Evolutionary conservation across 805 yeast species (phyloP).

Genomic region (Candida montana): DNA sequence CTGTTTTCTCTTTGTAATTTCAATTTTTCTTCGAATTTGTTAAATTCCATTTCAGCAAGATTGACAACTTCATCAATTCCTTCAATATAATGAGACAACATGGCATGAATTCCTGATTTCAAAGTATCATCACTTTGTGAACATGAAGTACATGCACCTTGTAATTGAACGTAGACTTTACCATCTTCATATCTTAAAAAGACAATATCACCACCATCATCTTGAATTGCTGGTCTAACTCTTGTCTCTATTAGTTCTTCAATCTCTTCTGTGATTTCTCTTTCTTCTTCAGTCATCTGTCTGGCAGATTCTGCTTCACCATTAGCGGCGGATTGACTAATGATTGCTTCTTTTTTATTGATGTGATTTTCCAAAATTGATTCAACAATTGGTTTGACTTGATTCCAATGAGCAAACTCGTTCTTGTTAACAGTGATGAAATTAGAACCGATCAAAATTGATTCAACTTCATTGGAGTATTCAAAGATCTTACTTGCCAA

Average conservation of each 20-base stretch:
- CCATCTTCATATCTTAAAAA: conserved; percentile 84
- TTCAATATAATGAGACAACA: conserved; percentile 95
- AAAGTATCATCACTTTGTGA: conserved; percentile 87
- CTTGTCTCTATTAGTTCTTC: conserved; percentile 87
- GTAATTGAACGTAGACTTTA: conserved; percentile 78
- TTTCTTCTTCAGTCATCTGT: conserved; percentile 50
- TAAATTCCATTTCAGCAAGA: conserved; percentile 25
- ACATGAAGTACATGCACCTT: conserved; percentile 96
- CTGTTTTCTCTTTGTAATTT: conserved; percentile 18
- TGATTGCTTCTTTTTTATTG: conserved; percentile 28
- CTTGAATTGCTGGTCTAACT: conserved; percentile 69
- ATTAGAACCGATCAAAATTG: conserved; percentile 69
- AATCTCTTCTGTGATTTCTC: conserved; percentile 82
- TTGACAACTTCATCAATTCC: conserved; percentile 77
- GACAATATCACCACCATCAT: conserved; percentile 90
- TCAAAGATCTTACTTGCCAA: conserved; percentile 54
- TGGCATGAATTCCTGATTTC: conserved; percentile 94
- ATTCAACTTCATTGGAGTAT: conserved; percentile 53
- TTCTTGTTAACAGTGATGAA: conserved; percentile 70
- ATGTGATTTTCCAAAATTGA: conserved; percentile 35
- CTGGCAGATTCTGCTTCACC: conserved; percentile 1
- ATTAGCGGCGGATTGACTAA: conserved; percentile 13
- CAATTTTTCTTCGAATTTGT: conserved; percentile 25
- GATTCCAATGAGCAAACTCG: conserved; percentile 64
- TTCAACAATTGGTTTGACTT: conserved; percentile 59